phyloP scores from a whole-genome alignment of 2,329 filamentous ascomycete genomes.

The Sporothrix inflata region DNA sequence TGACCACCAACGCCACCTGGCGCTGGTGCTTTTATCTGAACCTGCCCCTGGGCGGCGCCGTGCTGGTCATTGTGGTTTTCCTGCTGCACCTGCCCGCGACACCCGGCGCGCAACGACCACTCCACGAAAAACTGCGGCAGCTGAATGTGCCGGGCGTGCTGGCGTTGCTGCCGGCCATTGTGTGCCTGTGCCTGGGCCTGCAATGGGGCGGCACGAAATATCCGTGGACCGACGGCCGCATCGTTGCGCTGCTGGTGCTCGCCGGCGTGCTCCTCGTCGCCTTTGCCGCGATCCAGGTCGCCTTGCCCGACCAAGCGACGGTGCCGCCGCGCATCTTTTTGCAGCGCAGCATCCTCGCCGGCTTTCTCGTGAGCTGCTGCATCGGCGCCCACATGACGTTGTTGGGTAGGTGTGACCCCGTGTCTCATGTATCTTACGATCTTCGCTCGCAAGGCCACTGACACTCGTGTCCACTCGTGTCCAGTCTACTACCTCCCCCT shows the following conservation, averaged over 20 bases:
- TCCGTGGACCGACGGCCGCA: constrained; percentile 39
- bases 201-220: constrained; percentile 48
- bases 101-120: no score
- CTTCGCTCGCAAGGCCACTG: not conserved
- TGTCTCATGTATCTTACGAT: no score
- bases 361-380: constrained; percentile 11
- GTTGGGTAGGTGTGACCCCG: not conserved
- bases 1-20: constrained; percentile 44
- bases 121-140: not conserved
- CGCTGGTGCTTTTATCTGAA: constrained; percentile 48
- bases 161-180: constrained; percentile 38
- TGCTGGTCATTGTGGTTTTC: constrained; percentile 38
- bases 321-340: constrained; percentile 45
- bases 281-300: constrained; percentile 42
- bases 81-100: constrained; percentile 32
- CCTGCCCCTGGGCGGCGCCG: constrained; percentile 43
- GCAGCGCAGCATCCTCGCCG: constrained; percentile 35
- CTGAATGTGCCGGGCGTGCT: constrained; percentile 28
- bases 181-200: constrained; percentile 51
- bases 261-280: constrained; percentile 34
- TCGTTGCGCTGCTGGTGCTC: constrained; percentile 41
- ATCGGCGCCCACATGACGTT: constrained; percentile 15
- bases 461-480: not conserved
- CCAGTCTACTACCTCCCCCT: constrained; percentile 33
- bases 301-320: constrained; percentile 42